Conservation (phyloP, 139 green algal species). For the Chlorella sp. region DNA sequence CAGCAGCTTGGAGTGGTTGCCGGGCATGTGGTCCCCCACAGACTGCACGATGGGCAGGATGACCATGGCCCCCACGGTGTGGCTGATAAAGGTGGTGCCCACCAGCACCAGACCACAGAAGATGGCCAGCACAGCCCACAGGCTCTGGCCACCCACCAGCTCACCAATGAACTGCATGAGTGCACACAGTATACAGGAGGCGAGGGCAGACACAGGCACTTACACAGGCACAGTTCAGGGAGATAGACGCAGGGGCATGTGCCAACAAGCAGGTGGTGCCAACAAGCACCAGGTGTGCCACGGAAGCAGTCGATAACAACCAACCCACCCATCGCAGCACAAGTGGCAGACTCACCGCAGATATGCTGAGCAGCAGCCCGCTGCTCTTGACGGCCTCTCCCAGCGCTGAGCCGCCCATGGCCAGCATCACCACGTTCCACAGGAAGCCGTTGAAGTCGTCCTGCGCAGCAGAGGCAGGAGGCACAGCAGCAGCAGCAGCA, state of each 20-base stretch:
- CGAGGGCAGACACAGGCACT: too few species aligned
- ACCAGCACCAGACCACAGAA: conserved; percentile 64
- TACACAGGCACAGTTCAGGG: too few species aligned
- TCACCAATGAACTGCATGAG: conserved; percentile 28
- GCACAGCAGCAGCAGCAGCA: too few species aligned
- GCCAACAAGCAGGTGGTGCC: too few species aligned
- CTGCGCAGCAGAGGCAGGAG: conserved; percentile 16
- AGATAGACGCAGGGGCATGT: too few species aligned
- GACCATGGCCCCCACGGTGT: conserved; percentile 72
- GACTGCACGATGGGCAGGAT: conserved; percentile 68
- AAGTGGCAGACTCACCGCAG: too few species aligned
- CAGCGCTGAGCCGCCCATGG: conserved; percentile 65
- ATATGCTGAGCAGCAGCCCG: conserved; percentile 41
- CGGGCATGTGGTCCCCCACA: conserved; percentile 50
- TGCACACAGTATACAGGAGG: conserved; percentile 34
- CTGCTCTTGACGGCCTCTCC: conserved; percentile 48
- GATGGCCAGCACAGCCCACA: conserved; percentile 38
- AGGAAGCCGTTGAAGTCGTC: conserved; percentile 73
- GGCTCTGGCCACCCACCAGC: conserved; percentile 17
- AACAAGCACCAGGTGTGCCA: too few species aligned
- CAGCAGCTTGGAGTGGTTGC: conserved; percentile 49
- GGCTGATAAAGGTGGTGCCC: conserved; percentile 56
- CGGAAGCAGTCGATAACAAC: too few species aligned
- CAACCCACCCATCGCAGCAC: too few species aligned
- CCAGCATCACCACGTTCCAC: conserved; percentile 78